phyloP scores from a whole-genome alignment of 257 asterid genomes.

The Solanum lignicaule region DNA sequence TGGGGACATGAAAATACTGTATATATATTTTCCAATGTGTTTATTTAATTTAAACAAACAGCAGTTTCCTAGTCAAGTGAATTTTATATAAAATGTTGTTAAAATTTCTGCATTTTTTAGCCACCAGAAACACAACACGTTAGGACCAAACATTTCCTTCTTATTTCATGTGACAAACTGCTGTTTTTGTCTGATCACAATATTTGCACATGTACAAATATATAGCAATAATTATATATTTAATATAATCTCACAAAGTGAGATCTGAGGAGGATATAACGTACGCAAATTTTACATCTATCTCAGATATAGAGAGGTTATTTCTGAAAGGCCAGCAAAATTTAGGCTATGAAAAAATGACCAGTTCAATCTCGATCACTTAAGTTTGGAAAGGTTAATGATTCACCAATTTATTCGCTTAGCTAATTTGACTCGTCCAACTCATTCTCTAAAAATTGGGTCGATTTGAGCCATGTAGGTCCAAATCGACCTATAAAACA shows the following conservation, averaged over 20 bases:
- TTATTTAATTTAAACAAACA: not conserved
- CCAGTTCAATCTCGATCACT: not conserved
- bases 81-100: not conserved
- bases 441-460: not conserved
- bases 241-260: not conserved
- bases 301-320: too few relatives aligned
- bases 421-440: not conserved
- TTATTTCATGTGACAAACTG: conserved; percentile 21
- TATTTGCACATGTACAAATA: not conserved
- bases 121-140: not conserved
- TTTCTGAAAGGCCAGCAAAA: not conserved
- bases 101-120: not conserved
- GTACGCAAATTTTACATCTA: not conserved
- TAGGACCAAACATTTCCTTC: not conserved
- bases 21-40: not conserved
- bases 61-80: not conserved
- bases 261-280: not conserved
- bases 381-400: not conserved
- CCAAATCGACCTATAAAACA: not conserved
- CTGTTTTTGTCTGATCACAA: conserved; percentile 11
- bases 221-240: not conserved
- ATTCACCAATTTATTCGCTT: too few relatives aligned
- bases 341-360: not conserved
- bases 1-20: not conserved
- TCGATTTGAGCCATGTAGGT: not conserved